Percentiles rank a stretch among this genome's conserved stretches.
Evolutionary conservation across 1,139 yeast species (phyloP).

Genomic region (Cylindricascospora bacillispora): DNA sequence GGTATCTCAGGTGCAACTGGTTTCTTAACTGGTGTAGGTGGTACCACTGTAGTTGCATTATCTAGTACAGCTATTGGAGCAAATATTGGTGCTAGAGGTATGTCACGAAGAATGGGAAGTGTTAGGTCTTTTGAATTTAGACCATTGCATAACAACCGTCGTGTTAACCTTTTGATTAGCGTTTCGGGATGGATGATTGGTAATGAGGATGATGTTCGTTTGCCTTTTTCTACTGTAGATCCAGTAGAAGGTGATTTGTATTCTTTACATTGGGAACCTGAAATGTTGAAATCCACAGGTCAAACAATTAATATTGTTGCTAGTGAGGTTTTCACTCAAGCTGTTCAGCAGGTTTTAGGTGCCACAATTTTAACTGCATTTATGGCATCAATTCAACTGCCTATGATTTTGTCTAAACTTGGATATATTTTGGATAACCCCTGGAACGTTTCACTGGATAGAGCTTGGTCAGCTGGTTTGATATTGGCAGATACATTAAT

Average conservation of each 20-base stretch:
- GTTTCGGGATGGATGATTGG: slow-evolving; percentile 99
- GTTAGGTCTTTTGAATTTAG: slow-evolving; percentile 88
- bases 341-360: slow-evolving; percentile 90
- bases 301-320: slow-evolving; percentile 91
- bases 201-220: slow-evolving; percentile 85
- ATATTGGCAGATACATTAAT: slow-evolving; percentile 84
- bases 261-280: slow-evolving; percentile 95
- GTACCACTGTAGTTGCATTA: slow-evolving; percentile 86
- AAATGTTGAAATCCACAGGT: slow-evolving; percentile 90
- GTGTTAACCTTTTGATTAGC: slow-evolving; percentile 80
- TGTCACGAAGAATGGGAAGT: slow-evolving; percentile 77
- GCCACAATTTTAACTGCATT: slow-evolving; percentile 84
- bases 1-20: slow-evolving; percentile 90
- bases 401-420: slow-evolving; percentile 80
- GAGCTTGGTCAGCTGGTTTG: slow-evolving; percentile 96
- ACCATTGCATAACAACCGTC: slow-evolving; percentile 81
- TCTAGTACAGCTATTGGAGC: slow-evolving; percentile 91
- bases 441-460: slow-evolving; percentile 91
- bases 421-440: slow-evolving; percentile 91
- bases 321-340: slow-evolving; percentile 82
- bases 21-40: slow-evolving; percentile 93
- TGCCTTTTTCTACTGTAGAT: slow-evolving; percentile 92
- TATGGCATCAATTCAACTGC: slow-evolving; percentile 91
- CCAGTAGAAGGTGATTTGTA: slow-evolving; percentile 96
- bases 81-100: slow-evolving; percentile 73